Evolutionary conservation across 2,329 filamentous ascomycete species (phyloP).

Genomic region (Scopulariopsis brevicaulis): DNA sequence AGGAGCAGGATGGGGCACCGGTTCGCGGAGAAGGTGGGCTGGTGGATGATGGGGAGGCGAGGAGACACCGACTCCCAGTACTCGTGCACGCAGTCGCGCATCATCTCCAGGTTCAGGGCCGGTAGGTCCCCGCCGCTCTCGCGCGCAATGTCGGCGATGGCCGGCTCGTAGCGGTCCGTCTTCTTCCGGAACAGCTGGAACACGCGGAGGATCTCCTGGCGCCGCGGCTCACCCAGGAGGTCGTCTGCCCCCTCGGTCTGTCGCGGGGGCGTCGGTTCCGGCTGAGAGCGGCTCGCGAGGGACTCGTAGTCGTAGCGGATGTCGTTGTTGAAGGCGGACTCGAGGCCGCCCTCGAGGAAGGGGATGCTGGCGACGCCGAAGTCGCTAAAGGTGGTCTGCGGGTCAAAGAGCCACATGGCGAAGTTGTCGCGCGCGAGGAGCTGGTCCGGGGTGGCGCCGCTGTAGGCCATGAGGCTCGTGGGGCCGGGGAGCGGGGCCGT

Average conservation of each 20-base stretch:
- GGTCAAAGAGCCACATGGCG: slow-evolving; percentile 38
- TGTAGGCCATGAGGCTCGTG: slow-evolving; percentile 5
- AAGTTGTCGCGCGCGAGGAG: slow-evolving; percentile 30
- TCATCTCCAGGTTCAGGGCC: slow-evolving; percentile 61
- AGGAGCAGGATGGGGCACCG: slow-evolving; percentile 69
- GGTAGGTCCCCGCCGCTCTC: slow-evolving; percentile 30
- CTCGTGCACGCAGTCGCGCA: slow-evolving; percentile 74
- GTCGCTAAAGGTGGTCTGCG: slow-evolving; percentile 27
- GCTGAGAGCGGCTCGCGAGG: slow-evolving; percentile 31
- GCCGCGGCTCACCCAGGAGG: slow-evolving; percentile 29
- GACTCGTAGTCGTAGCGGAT: slow-evolving; percentile 40
- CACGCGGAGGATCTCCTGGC: slow-evolving; percentile 30
- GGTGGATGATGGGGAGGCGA: slow-evolving; percentile 78
- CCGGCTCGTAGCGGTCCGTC: slow-evolving; percentile 21
- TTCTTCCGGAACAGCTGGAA: slow-evolving; percentile 30
- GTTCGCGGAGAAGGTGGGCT: slow-evolving; percentile 73
- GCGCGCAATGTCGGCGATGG: slow-evolving; percentile 20
- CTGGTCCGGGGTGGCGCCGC: slow-evolving; percentile 14
- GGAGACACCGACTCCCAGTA: slow-evolving; percentile 84
- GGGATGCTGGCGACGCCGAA: slow-evolving; percentile 30
- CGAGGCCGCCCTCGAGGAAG: slow-evolving; percentile 36
- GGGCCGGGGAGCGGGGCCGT: slow-evolving; percentile 9
- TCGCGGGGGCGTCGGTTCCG: slow-evolving; percentile 29
- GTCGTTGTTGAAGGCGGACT: slow-evolving; percentile 38
- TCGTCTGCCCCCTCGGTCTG: slow-evolving; percentile 28